A percentile compares a stretch with the other conserved stretches of the same genome.
These are phyloP conservation scores for Macrophomina tecta DNA, from an alignment of 2,329 filamentous ascomycete genomes.

Conservation along the genomic window DNA sequence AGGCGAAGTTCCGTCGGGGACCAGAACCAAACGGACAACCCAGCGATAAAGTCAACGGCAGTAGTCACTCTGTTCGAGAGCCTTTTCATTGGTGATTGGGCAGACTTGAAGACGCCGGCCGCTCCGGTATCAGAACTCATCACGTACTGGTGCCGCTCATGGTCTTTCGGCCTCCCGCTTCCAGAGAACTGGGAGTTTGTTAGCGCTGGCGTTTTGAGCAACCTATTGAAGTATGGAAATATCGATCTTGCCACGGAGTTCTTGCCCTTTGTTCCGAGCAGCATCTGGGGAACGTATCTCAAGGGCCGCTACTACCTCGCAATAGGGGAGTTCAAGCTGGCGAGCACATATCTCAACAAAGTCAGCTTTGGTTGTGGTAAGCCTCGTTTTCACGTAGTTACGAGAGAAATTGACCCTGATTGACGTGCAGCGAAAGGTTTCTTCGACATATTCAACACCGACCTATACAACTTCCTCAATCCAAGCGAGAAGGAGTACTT, in stretches of 20 bases:
- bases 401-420: constrained; percentile 31
- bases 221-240: constrained; percentile 52
- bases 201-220: constrained; percentile 49
- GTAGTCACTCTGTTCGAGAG: constrained; percentile 45
- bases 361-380: constrained; percentile 82
- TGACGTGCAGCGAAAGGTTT: constrained; percentile 38
- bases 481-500: constrained; percentile 73
- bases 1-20: constrained; percentile 12
- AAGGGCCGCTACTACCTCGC: constrained; percentile 80
- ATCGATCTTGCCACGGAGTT: constrained; percentile 64
- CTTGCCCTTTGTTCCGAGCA: constrained; percentile 67
- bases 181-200: constrained; percentile 41
- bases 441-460: constrained; percentile 45
- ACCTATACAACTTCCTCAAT: constrained; percentile 70
- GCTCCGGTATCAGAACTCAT: constrained; percentile 41
- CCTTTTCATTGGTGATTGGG: constrained; percentile 46
- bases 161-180: constrained; percentile 42
- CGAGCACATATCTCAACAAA: constrained; percentile 78
- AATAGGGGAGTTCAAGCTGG: constrained; percentile 73
- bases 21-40: constrained; percentile 22
- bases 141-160: constrained; percentile 55
- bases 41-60: constrained; percentile 6
- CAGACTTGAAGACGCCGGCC: constrained; percentile 39
- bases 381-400: constrained; percentile 43
- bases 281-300: constrained; percentile 73